These are phyloP conservation scores for Plectosphaerella sp. DNA, from an alignment of 2,329 filamentous ascomycete species.

Conservation along the genomic window DNA sequence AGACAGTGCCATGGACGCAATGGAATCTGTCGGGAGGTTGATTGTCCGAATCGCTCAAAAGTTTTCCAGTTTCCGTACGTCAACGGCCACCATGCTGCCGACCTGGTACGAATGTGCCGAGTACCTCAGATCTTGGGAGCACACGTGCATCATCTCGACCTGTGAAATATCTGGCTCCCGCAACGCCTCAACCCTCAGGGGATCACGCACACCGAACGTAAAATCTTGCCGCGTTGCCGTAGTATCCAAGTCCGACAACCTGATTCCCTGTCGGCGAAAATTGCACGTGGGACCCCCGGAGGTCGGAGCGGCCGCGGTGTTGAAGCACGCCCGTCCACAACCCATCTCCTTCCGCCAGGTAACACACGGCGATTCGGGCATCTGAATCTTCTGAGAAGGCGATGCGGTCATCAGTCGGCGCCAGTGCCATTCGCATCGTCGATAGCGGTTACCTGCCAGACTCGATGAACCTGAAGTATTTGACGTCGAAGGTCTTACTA, in stretches of 20 bases:
- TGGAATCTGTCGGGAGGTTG: not conserved
- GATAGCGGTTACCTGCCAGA: not conserved
- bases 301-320: not conserved
- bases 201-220: not conserved
- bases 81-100: not conserved
- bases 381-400: not conserved
- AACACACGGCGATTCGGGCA: not conserved
- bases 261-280: not conserved
- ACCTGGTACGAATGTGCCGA: not conserved
- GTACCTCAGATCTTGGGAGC: not conserved
- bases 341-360: not conserved
- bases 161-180: not conserved
- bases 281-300: not conserved
- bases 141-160: not conserved
- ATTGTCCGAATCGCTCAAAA: not conserved
- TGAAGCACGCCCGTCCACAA: not conserved
- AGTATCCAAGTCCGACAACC: not conserved
- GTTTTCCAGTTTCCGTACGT: not conserved
- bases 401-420: not conserved
- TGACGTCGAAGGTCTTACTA: not conserved
- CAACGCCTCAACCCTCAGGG: not conserved
- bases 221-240: not conserved
- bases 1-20: not conserved
- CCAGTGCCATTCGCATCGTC: not conserved
- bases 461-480: not conserved